Conservation (phyloP, 306 rosid genomes). For the Acacia melanoxylon region DNA sequence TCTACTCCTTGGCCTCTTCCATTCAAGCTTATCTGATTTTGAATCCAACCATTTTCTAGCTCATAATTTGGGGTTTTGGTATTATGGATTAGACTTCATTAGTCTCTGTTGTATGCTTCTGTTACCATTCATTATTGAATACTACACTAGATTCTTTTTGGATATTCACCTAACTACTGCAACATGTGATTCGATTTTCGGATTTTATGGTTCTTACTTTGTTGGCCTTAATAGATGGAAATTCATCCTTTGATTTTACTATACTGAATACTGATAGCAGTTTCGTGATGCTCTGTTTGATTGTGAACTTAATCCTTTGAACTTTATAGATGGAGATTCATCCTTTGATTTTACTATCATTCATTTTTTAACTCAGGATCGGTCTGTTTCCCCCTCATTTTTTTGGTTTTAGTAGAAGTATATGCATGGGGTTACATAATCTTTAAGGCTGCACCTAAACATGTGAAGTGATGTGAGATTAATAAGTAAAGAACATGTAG, state of each 20-base stretch:
- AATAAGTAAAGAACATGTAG: neutral
- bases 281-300: neutral
- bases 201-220: neutral
- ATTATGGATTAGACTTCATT: conserved; percentile 24
- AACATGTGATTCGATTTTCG: neutral
- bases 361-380: neutral
- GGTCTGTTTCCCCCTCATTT: neutral
- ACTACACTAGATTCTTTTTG: neutral
- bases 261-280: neutral
- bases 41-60: neutral
- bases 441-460: conserved; percentile 1
- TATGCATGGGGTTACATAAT: neutral
- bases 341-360: neutral
- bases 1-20: conserved; percentile 99
- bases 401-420: neutral
- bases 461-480: neutral
- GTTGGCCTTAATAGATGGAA: neutral
- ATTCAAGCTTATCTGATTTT: conserved; percentile 79
- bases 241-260: neutral
- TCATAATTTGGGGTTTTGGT: conserved; percentile 10
- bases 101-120: neutral
- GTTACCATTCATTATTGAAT: conserved; percentile 2
- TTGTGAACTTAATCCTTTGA: neutral
- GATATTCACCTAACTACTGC: neutral
- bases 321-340: neutral